Base-by-base conservation (phyloP, 805 yeast species). In the Hanseniaspora singularis region DNA sequence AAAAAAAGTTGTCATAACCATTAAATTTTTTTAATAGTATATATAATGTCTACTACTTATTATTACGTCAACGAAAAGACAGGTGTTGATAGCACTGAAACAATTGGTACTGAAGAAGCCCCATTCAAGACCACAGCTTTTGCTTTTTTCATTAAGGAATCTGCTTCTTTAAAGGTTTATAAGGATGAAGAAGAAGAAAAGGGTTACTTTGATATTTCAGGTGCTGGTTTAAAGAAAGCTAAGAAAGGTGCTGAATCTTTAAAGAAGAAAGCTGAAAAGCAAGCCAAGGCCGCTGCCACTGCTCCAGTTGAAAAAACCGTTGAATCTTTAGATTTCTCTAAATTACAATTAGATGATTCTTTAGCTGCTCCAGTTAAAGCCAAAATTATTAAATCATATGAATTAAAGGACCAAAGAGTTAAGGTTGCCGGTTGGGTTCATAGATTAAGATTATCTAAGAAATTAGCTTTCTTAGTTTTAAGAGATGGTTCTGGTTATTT, bases 401-500 rank as follows among this genome's bases (percentile, higher is more conserved):
- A 67, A 5, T 57, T 65, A 57, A 71, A 86, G 34, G 92, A 77
- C 49, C 55, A 68, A 52, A 77, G 99, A 64, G 86, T 86, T 46
- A 62, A 71, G 48, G 80, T 89, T 37, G 78, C 77, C 53, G 99
- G 98, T 52, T 92, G 99, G 99, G 73, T 92, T 51, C 99, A 92
- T 65, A 81, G 98, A 63, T 71, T 94, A 57, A 80, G 99, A 65
- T 56, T 77, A 37, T 97, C 92, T 66, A 92, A 94, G 70, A 95
- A 94, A 38, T 74, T 86, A 39, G 92, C 82, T 15, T 92, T 92
- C 63, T 62, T 94, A 50, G 92, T 94, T 34, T 69, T 92, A 59
- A 81, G 99, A 70, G 99, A 92, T 63, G 99, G 99, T 56, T 71
- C 89, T 32, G 97, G 97, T 2, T 87, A 60, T 64, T 62, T 92